phyloP scores from a whole-genome alignment of 2,329 filamentous ascomycete species.

The Dothidotthia symphoricarpi region DNA sequence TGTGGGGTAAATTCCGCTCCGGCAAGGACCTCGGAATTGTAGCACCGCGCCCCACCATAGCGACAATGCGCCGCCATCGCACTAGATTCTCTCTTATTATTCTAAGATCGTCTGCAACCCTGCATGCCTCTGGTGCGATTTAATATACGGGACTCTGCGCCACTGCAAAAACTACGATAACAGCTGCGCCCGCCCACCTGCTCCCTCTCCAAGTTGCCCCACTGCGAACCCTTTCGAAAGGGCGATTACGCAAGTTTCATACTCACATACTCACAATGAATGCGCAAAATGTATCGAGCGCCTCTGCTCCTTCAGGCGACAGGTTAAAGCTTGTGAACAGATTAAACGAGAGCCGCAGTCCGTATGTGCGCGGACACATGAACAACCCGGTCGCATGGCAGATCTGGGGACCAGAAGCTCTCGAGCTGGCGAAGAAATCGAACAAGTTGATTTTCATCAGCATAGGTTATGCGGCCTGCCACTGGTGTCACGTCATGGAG shows the following conservation, averaged over 20 bases:
- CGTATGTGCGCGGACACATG: constrained; percentile 71
- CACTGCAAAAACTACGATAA: constrained; percentile 10
- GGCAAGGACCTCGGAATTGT: background rate
- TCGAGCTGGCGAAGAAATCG: constrained; percentile 72
- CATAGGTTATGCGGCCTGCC: constrained; percentile 92
- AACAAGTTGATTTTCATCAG: constrained; percentile 92
- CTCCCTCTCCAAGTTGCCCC: constrained; percentile 5
- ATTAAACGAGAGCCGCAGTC: constrained; percentile 61
- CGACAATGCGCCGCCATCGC: constrained; percentile 3
- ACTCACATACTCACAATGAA: constrained; percentile 34
- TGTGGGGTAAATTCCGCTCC: constrained; percentile 1
- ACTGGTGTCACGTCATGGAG: constrained; percentile 89
- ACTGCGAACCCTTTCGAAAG: constrained; percentile 13
- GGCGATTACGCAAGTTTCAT: constrained; percentile 26
- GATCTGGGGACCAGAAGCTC: constrained; percentile 73
- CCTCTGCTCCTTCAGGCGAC: constrained; percentile 15
- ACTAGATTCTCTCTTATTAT: background rate
- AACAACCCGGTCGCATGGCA: constrained; percentile 91
- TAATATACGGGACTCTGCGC: constrained; percentile 27
- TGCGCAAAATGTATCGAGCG: constrained; percentile 18
- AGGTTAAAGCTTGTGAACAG: constrained; percentile 53
- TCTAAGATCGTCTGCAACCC: background rate
- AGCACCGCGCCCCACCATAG: constrained; percentile 1
- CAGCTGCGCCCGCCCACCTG: constrained; percentile 8
- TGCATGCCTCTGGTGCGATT: constrained; percentile 35